phyloP scores from a whole-genome alignment of 495 filamentous ascomycete genomes.

The Lasiosphaeriaceae sp. region DNA sequence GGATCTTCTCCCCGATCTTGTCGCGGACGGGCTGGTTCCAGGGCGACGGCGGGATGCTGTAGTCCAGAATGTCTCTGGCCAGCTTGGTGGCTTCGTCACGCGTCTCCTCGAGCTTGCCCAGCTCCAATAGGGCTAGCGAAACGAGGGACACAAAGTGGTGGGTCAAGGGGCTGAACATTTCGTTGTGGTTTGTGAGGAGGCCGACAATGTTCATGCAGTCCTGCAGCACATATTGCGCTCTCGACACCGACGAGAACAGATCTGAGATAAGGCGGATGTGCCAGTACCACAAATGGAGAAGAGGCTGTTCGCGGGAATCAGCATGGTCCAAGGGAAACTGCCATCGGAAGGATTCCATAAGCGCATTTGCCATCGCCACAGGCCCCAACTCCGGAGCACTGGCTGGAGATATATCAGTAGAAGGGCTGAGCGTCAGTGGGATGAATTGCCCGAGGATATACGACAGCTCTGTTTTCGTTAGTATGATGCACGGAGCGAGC shows the following conservation, averaged over 20 bases:
- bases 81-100: constrained; percentile 33
- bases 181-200: constrained; percentile 52
- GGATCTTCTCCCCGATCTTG: constrained; percentile 39
- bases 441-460: constrained; percentile 32
- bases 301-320: constrained; percentile 33
- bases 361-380: constrained; percentile 22
- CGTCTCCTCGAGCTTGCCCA: constrained; percentile 38
- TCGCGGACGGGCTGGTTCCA: constrained; percentile 47
- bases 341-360: constrained; percentile 45
- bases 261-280: constrained; percentile 62
- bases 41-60: constrained; percentile 31
- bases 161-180: constrained; percentile 60
- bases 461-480: constrained; percentile 34
- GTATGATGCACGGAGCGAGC: background rate
- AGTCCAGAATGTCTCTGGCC: constrained; percentile 31
- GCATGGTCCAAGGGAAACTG: constrained; percentile 32
- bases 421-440: constrained; percentile 18
- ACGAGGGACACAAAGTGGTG: constrained; percentile 70
- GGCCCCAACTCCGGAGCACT: constrained; percentile 17
- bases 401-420: constrained; percentile 11
- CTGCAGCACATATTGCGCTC: constrained; percentile 50
- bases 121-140: constrained; percentile 62
- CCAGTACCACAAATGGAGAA: constrained; percentile 71
- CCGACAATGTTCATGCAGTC: constrained; percentile 56
- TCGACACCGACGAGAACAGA: constrained; percentile 46